Conservation (phyloP, 148 eudicot genomes). For the Agrostemma githago region DNA sequence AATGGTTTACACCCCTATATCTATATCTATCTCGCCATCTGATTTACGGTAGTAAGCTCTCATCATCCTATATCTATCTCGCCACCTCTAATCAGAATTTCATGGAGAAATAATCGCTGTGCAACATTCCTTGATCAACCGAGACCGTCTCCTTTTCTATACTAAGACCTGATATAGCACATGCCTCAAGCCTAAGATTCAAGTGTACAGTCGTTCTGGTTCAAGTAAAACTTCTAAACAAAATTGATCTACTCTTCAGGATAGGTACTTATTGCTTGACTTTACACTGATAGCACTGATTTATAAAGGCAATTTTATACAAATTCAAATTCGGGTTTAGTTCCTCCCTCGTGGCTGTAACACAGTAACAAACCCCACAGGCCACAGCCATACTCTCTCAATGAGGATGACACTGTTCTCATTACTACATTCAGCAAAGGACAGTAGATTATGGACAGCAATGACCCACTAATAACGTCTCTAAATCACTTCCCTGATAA, state of each 20-base stretch:
- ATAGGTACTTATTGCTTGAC: background rate
- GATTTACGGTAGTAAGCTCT: background rate
- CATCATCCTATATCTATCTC: background rate
- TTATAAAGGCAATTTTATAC: background rate
- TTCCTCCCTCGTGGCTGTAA: background rate
- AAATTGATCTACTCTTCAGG: background rate
- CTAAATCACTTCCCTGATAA: conserved; percentile 25
- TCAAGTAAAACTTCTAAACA: background rate
- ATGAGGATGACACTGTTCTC: conserved; percentile 10
- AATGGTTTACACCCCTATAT: no score
- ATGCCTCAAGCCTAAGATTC: background rate
- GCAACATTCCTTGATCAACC: background rate
- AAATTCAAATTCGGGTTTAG: background rate
- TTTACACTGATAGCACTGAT: background rate
- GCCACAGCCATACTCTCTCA: background rate
- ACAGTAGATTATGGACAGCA: background rate
- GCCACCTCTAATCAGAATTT: background rate
- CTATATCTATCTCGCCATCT: background rate
- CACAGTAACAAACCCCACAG: background rate
- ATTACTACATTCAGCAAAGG: background rate
- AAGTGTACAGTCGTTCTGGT: background rate
- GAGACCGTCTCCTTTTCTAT: background rate
- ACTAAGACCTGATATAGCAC: background rate
- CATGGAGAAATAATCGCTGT: background rate
- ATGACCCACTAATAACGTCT: conserved; percentile 5